Conservation (phyloP, 2,329 filamentous ascomycete genomes). For the Nannizzia gypsea region DNA sequence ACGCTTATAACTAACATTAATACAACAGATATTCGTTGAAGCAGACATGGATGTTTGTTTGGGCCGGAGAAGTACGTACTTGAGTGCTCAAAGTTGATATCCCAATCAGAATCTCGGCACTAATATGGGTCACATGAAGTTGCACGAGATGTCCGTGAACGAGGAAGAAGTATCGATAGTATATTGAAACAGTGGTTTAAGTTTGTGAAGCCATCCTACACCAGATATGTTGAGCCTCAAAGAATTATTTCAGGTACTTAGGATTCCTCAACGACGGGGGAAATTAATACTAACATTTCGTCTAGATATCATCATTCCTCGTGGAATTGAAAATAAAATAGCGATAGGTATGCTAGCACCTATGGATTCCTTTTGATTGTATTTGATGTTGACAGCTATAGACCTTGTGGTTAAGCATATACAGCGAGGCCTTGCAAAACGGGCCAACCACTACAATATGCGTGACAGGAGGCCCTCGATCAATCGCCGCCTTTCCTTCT, state of each 20-base stretch:
- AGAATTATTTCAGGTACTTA: slow-evolving; percentile 62
- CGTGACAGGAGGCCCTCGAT: background rate
- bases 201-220: slow-evolving; percentile 94
- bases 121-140: slow-evolving; percentile 38
- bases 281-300: slow-evolving; percentile 2
- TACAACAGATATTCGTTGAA: slow-evolving; percentile 72
- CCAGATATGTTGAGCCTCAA: slow-evolving; percentile 87
- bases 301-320: slow-evolving; percentile 79
- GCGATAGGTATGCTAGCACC: slow-evolving; percentile 48
- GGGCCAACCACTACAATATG: background rate
- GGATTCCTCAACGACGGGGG: background rate
- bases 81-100: background rate
- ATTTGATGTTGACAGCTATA: slow-evolving; percentile 26
- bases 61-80: slow-evolving; percentile 62
- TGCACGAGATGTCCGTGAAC: slow-evolving; percentile 74
- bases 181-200: slow-evolving; percentile 97
- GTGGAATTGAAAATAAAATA: slow-evolving; percentile 87
- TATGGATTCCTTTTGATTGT: background rate
- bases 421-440: slow-evolving; percentile 56
- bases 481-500: background rate
- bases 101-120: background rate
- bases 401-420: slow-evolving; percentile 92
- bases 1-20: slow-evolving; percentile 11
- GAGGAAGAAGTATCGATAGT: slow-evolving; percentile 83
- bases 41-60: slow-evolving; percentile 91